Conservation (phyloP, 2,329 filamentous ascomycete genomes). For the Didymella lethalis region DNA sequence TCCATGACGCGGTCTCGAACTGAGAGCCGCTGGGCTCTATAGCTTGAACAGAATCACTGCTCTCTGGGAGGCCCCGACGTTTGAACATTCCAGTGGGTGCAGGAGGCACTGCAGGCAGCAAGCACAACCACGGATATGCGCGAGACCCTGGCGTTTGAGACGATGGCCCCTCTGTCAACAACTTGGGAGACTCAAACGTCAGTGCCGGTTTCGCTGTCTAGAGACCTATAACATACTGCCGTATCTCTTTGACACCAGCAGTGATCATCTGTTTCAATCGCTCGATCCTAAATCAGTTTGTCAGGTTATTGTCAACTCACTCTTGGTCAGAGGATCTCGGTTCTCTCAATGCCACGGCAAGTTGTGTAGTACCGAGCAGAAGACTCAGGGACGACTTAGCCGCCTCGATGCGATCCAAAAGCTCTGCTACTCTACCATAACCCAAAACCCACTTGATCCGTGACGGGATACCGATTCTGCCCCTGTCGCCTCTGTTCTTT, state of each 20-base stretch:
- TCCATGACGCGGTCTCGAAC: no score
- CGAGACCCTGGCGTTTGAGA: no score
- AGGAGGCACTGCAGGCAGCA: no score
- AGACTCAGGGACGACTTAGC: background rate
- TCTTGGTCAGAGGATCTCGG: no score
- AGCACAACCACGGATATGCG: no score
- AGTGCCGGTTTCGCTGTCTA: background rate
- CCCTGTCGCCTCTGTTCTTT: background rate
- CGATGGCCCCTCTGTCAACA: background rate
- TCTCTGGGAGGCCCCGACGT: no score
- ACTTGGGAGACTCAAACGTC: background rate
- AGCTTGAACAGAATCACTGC: no score
- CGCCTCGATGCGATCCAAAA: background rate
- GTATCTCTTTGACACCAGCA: background rate
- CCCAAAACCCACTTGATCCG: background rate
- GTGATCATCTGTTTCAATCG: background rate
- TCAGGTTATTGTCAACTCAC: no score
- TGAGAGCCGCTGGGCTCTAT: no score
- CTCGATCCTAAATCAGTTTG: background rate
- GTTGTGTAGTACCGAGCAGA: background rate
- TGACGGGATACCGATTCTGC: background rate
- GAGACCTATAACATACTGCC: background rate
- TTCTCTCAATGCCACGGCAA: background rate
- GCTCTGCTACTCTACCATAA: background rate
- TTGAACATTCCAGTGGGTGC: no score